Conservation (phyloP, 2,329 filamentous ascomycete species). For the Phialophora verrucosa region DNA sequence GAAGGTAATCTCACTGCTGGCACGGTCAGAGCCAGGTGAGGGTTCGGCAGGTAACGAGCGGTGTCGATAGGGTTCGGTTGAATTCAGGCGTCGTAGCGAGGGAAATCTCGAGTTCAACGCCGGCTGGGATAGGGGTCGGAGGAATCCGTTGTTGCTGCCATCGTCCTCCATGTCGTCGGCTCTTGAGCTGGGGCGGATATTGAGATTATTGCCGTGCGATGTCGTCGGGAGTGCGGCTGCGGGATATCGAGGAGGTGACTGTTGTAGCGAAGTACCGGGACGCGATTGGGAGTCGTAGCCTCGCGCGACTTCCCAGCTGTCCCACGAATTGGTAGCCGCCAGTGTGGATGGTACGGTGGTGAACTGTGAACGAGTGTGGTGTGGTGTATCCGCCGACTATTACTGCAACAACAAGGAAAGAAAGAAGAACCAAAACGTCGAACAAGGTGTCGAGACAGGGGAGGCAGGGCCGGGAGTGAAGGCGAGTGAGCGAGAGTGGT, state of each 20-base stretch:
- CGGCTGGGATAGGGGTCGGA: conserved; percentile 38
- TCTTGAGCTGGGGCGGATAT: not conserved
- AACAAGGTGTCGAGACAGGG: conserved; percentile 20
- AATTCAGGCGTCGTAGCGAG: conserved; percentile 39
- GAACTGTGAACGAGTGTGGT: conserved; percentile 30
- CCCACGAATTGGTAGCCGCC: conserved; percentile 34
- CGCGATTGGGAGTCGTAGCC: conserved; percentile 38
- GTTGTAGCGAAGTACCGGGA: conserved; percentile 23
- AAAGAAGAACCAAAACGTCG: conserved; percentile 13
- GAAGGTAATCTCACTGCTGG: conserved; percentile 40
- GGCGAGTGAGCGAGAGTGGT: conserved; percentile 21
- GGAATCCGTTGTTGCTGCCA: conserved; percentile 32
- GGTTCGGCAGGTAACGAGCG: conserved; percentile 38
- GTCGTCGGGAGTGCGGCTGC: conserved; percentile 10
- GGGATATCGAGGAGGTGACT: conserved; percentile 17
- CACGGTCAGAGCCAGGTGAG: conserved; percentile 38
- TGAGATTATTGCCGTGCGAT: conserved; percentile 7
- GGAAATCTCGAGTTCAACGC: conserved; percentile 39
- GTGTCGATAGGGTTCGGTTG: conserved; percentile 39
- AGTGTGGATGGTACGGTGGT: conserved; percentile 26
- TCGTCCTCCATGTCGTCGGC: conserved; percentile 37
- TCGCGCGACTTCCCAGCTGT: conserved; percentile 38
- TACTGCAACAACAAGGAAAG: conserved; percentile 23
- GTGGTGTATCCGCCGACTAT: conserved; percentile 23
- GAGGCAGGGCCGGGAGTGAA: conserved; percentile 17